Base-by-base conservation (phyloP, 306 rosid species). In the Prunus fruticosa region DNA sequence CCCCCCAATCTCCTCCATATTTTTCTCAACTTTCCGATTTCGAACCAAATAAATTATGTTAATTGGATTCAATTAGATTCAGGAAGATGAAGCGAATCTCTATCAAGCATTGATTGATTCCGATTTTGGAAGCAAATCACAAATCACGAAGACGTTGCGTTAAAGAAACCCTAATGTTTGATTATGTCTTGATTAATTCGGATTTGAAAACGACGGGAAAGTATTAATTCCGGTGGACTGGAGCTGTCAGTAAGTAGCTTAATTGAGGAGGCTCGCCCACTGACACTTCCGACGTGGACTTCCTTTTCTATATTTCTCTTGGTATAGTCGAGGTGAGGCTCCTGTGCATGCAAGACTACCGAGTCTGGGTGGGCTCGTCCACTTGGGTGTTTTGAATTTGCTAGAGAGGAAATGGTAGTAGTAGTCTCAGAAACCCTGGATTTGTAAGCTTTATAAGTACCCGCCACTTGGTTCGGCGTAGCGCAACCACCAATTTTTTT, bases 1-100 rank as follows among this genome's bases (percentile, higher is more conserved):
- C 67, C 13, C n/a, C 45, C 58, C 62, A 56, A 54, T 52, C 30
- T 61, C 43, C 34, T 32, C 56, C 81, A 67, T 71, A 50, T 2
- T 19, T 9, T 19, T 41, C 47, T 19, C 2, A n/a, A 50, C 56
- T 30, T 19, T 63, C 32, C 57, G 30, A 27, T 20, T 27, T 52
- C 8, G 56, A 70, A 32, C 54, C 7, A 2, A 49, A 0, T 0
- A 20, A 19, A 22, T 15, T 2, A 10, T 10, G 28, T 10, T 20
- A 23, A 56, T 56, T 56, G 27, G 62, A n/a, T 52, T 71, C 19
- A 4, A 9, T 43, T 52, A 38, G 12, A 28, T 7, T 14, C 19
- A 30, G 23, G 23, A 49, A 69, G 58, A 23, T 69, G 14, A 18
- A 23, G 7, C 16, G 16, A 58, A 3, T 58, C 8, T 12, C 64